These are phyloP conservation scores for Heterobasidion irregulare DNA, from an alignment of 1,284 basidiomycete genomes.

Conservation along the genomic window DNA sequence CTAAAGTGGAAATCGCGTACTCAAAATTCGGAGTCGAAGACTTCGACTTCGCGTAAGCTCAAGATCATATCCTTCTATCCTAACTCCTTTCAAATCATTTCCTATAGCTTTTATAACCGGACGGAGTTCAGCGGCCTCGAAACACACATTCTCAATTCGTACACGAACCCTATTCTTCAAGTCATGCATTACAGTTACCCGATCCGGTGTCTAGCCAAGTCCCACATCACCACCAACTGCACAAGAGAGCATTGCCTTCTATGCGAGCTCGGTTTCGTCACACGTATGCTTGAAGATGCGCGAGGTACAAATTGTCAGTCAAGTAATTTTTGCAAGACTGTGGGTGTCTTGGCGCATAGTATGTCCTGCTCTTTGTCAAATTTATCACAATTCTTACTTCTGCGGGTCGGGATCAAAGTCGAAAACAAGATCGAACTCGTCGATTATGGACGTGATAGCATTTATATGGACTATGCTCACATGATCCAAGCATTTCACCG, in stretches of 20 bases:
- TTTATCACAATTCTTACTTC: not conserved
- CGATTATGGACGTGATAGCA: slow-evolving; percentile 76
- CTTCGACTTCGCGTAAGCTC: slow-evolving; percentile 85
- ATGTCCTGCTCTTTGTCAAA: slow-evolving; percentile 9
- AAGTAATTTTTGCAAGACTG: slow-evolving; percentile 93
- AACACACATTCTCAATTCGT: slow-evolving; percentile 96
- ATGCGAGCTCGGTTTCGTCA: slow-evolving; percentile 94
- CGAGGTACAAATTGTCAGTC: slow-evolving; percentile 93
- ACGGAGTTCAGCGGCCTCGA: slow-evolving; percentile 90
- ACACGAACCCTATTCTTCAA: slow-evolving; percentile 91
- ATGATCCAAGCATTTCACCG: slow-evolving; percentile 95
- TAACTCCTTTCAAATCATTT: slow-evolving; percentile 1
- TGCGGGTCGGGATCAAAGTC: slow-evolving; percentile 20
- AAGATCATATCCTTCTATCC: not conserved
- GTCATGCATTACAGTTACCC: slow-evolving; percentile 81
- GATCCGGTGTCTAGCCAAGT: slow-evolving; percentile 78
- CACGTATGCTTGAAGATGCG: slow-evolving; percentile 94
- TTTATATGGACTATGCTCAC: slow-evolving; percentile 71
- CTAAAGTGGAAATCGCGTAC: slow-evolving; percentile 95
- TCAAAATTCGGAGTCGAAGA: slow-evolving; percentile 99
- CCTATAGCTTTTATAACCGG: slow-evolving; percentile 79
- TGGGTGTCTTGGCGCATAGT: slow-evolving; percentile 78
- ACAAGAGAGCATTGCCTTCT: slow-evolving; percentile 86
- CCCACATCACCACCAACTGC: slow-evolving; percentile 87
- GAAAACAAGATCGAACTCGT: slow-evolving; percentile 84